Conservation (phyloP, 768 basidiomycete species). For the Grammothele lineata region DNA sequence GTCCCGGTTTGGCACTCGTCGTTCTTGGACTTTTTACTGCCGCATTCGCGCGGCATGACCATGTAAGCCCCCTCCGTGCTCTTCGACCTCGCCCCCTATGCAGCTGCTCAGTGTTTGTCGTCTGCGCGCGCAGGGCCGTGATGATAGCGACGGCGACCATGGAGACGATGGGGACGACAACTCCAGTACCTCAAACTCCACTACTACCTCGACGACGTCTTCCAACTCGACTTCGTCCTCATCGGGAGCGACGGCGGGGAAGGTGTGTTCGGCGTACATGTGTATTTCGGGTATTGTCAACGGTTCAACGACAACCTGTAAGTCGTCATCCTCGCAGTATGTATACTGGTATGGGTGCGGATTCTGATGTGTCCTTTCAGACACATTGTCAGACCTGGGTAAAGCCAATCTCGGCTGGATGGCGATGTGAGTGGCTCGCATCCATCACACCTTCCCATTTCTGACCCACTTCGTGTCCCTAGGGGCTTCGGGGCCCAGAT, state of each 20-base stretch:
- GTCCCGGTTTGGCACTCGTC: slow-evolving; percentile 2
- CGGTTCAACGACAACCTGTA: slow-evolving; percentile 18
- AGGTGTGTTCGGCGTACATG: slow-evolving; percentile 16
- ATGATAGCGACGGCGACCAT: neutral
- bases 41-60: slow-evolving; percentile 1
- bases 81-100: no score
- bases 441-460: neutral
- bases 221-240: neutral
- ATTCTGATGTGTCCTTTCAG: neutral
- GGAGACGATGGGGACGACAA: slow-evolving; percentile 4
- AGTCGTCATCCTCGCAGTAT: neutral
- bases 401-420: slow-evolving; percentile 47
- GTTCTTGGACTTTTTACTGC: slow-evolving; percentile 11
- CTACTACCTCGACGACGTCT: slow-evolving; percentile 19
- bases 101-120: no score
- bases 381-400: slow-evolving; percentile 48
- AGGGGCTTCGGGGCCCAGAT: slow-evolving; percentile 60
- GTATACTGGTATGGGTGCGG: neutral
- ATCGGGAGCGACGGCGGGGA: slow-evolving; percentile 13
- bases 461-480: neutral
- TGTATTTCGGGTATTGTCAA: slow-evolving; percentile 22
- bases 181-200: slow-evolving; percentile 12
- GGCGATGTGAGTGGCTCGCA: slow-evolving; percentile 42
- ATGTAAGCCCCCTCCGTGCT: no score
- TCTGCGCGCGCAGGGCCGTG: no score